These are phyloP conservation scores for Nitzschia inconspicua DNA, from an alignment of 108 stramenopile species.

Conservation along the genomic window DNA sequence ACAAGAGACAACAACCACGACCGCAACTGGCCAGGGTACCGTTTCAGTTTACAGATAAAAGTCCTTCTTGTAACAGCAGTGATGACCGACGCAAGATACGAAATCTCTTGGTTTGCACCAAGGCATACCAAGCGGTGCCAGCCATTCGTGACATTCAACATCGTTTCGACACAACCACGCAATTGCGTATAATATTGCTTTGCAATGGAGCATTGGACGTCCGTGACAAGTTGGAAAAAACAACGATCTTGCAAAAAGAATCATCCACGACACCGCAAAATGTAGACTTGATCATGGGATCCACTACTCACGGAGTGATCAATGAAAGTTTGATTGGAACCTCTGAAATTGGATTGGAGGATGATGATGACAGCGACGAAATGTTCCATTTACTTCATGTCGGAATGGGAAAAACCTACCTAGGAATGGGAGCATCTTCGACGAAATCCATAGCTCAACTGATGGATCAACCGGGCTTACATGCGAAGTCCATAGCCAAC, in stretches of 20 bases:
- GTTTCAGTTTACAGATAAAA: conserved; percentile 17
- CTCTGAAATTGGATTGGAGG: neutral
- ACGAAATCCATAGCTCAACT: conserved; percentile 12
- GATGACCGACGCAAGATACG: conserved; percentile 13
- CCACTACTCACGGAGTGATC: conserved; percentile 37
- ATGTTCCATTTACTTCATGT: conserved; percentile 31
- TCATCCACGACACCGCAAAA: neutral
- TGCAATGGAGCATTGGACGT: conserved; percentile 48
- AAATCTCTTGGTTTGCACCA: conserved; percentile 36
- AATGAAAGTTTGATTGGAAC: neutral
- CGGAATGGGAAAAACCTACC: conserved; percentile 26
- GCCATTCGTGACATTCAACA: conserved; percentile 18
- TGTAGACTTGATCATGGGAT: conserved; percentile 23
- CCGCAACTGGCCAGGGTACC: conserved; percentile 25
- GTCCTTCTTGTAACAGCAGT: too few relatives aligned
- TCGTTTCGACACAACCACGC: conserved; percentile 3
- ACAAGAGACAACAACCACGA: neutral
- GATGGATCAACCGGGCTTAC: conserved; percentile 36
- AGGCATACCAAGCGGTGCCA: conserved; percentile 28
- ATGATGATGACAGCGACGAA: conserved; percentile 7
- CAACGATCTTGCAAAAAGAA: neutral
- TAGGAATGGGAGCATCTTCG: conserved; percentile 7
- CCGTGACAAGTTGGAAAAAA: conserved; percentile 27
- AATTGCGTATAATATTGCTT: conserved; percentile 21
- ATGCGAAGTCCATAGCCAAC: conserved; percentile 3